phyloP scores from a whole-genome alignment of 192 early-diverging fungal genomes.

The Cetraspora pellucida region DNA sequence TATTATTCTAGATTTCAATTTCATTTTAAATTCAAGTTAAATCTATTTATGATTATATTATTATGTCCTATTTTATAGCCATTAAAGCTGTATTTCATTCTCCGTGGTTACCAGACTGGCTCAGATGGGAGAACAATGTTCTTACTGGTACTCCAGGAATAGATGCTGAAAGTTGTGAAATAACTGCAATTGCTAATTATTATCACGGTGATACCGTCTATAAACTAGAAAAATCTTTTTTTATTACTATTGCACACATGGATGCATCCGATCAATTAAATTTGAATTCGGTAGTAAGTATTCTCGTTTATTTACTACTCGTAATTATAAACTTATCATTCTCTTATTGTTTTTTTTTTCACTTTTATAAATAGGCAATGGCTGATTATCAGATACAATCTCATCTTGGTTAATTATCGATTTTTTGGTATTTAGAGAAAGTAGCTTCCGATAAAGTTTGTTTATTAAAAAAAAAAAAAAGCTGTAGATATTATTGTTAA shows the following conservation, averaged over 20 bases:
- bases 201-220: constrained; percentile 56
- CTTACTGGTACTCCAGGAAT: constrained; percentile 63
- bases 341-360: neutral
- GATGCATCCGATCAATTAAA: constrained; percentile 43
- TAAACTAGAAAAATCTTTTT: constrained; percentile 48
- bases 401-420: constrained; percentile 4
- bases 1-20: neutral
- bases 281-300: constrained; percentile 32
- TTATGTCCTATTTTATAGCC: constrained; percentile 38
- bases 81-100: constrained; percentile 74
- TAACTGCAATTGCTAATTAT: constrained; percentile 69
- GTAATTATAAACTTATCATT: neutral
- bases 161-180: constrained; percentile 58
- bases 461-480: too few relatives aligned
- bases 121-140: constrained; percentile 73
- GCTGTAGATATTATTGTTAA: too few relatives aligned
- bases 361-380: constrained; percentile 31
- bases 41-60: neutral
- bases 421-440: neutral
- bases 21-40: constrained; percentile 3
- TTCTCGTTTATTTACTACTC: neutral
- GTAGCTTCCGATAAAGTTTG: neutral
- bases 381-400: constrained; percentile 34
- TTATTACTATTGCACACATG: constrained; percentile 39
- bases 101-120: constrained; percentile 71